Conservation (phyloP, 164 flowering plant genomes). For the Chimonanthus praecox region DNA sequence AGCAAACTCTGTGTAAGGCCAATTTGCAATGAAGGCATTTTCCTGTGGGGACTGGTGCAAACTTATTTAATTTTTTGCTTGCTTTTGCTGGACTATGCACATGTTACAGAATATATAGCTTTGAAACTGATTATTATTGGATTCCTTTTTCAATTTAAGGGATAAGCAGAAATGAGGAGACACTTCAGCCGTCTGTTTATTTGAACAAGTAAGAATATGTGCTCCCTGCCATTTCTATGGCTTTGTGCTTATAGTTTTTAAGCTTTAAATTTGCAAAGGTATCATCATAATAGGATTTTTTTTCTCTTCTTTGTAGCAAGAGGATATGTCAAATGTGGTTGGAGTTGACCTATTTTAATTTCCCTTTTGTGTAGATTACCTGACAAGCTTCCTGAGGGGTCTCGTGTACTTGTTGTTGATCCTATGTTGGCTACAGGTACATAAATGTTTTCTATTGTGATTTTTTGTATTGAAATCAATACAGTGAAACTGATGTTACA, state of each 20-base stretch:
- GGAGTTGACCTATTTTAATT: not conserved
- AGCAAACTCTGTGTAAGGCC: too few relatives aligned
- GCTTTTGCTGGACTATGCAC: not conserved
- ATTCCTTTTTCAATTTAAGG: slow-evolving; percentile 36
- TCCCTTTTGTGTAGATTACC: slow-evolving; percentile 56
- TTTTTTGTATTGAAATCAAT: not conserved
- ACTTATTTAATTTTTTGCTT: not conserved
- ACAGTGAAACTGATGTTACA: not conserved
- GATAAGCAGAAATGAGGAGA: slow-evolving; percentile 75
- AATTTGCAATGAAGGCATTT: too few relatives aligned
- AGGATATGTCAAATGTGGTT: not conserved
- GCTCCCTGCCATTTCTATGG: not conserved
- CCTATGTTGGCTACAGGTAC: slow-evolving; percentile 99
- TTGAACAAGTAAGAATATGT: slow-evolving; percentile 73
- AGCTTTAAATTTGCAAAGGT: too few relatives aligned
- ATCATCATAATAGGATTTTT: too few relatives aligned
- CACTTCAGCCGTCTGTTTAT: slow-evolving; percentile 77
- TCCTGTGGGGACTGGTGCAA: too few relatives aligned
- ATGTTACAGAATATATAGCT: not conserved
- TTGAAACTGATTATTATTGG: not conserved
- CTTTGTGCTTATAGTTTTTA: not conserved
- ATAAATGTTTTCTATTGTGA: not conserved
- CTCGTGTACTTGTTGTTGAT: slow-evolving; percentile 79
- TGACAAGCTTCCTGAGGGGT: slow-evolving; percentile 68
- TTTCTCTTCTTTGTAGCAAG: not conserved